Evolutionary conservation across 2,329 filamentous ascomycete genomes (phyloP).

Genomic region (Apiospora sp.): DNA sequence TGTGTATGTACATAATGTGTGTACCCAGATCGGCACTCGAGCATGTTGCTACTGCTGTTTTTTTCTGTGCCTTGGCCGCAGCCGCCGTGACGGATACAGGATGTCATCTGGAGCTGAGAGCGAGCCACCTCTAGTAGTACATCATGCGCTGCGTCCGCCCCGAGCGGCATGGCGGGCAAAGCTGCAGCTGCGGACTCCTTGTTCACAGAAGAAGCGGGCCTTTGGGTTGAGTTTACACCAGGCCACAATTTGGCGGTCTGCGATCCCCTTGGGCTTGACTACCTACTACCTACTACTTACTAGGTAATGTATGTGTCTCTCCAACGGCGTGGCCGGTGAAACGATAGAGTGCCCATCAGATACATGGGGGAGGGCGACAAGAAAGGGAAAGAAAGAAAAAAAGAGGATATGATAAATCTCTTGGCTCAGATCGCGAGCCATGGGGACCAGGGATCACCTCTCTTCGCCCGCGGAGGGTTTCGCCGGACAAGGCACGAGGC

Average conservation of each 20-base stretch:
- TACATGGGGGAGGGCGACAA: background rate
- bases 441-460: background rate
- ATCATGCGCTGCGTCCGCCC: background rate
- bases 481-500: background rate
- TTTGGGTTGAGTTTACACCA: background rate
- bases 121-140: background rate
- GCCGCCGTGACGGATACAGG: background rate
- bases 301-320: background rate
- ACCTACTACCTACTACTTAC: background rate
- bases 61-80: slow-evolving; percentile 2
- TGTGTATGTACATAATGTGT: background rate
- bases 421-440: slow-evolving; percentile 8
- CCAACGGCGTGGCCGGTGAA: slow-evolving; percentile 1
- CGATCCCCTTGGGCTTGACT: background rate
- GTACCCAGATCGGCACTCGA: background rate
- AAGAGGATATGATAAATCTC: slow-evolving; percentile 13
- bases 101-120: background rate
- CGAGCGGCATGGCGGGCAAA: slow-evolving; percentile 18
- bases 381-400: background rate
- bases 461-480: background rate
- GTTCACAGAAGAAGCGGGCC: slow-evolving; percentile 10
- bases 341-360: background rate
- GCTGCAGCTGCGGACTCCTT: slow-evolving; percentile 1
- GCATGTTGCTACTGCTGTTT: background rate
- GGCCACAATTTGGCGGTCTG: slow-evolving; percentile 13